Percentiles rank a stretch among this genome's conserved stretches.
Evolutionary conservation across 2,329 filamentous ascomycete species (phyloP).

Genomic region (Aureobasidium vineae): DNA sequence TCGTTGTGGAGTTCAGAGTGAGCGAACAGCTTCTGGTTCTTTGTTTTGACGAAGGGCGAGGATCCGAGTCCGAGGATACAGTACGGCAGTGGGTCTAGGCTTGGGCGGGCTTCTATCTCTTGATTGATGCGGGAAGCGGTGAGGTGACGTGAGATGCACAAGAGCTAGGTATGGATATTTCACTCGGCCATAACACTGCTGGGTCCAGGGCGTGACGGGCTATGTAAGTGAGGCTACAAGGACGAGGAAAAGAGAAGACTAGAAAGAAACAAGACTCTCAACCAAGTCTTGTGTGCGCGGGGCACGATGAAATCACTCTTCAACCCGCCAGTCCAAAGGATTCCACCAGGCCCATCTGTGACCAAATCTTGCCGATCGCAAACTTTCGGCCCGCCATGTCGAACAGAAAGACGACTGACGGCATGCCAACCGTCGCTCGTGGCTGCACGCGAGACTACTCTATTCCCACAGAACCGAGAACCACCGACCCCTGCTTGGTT

Average conservation of each 20-base stretch:
- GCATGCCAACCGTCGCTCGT: slow-evolving; percentile 7
- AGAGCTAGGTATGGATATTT: neutral
- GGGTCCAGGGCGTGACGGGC: neutral
- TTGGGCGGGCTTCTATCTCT: slow-evolving; percentile 1
- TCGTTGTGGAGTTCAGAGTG: neutral
- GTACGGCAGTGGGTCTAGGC: slow-evolving; percentile 9
- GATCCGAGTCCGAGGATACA: slow-evolving; percentile 4
- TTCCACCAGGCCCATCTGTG: neutral
- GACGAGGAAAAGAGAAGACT: neutral
- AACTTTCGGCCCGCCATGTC: slow-evolving; percentile 11
- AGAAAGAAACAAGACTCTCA: slow-evolving; percentile 11
- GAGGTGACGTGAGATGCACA: slow-evolving; percentile 15
- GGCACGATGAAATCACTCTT: slow-evolving; percentile 22
- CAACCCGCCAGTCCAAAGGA: slow-evolving; percentile 15
- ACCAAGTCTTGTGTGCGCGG: slow-evolving; percentile 18
- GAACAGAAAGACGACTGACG: slow-evolving; percentile 6
- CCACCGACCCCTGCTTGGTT: neutral
- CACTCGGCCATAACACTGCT: slow-evolving; percentile 4
- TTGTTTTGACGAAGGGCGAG: neutral
- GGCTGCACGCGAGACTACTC: slow-evolving; percentile 6
- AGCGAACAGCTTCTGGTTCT: neutral
- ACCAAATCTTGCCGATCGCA: slow-evolving; percentile 17
- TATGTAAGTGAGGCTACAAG: neutral
- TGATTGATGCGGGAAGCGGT: slow-evolving; percentile 8
- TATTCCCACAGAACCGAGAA: neutral